Conservation (phyloP, 495 filamentous ascomycete species). For the Neurospora sp. region DNA sequence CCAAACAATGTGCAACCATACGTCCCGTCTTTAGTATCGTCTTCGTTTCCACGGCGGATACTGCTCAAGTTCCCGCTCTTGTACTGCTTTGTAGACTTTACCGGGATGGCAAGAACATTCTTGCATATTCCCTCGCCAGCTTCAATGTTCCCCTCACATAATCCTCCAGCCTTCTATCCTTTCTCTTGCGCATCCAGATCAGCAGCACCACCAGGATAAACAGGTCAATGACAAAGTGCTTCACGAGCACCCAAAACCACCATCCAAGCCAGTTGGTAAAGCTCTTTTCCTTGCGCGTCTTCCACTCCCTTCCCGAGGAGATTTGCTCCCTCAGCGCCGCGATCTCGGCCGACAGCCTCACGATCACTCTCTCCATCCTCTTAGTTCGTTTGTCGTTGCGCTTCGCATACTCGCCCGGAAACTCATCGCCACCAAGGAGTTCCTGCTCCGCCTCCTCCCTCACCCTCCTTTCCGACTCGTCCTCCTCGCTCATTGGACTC, state of each 20-base stretch:
- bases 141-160: conserved; percentile 57
- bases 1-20: background rate
- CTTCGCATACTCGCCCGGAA: conserved; percentile 24
- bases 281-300: conserved; percentile 41
- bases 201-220: conserved; percentile 59
- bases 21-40: background rate
- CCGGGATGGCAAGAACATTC: conserved; percentile 42
- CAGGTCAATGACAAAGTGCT: conserved; percentile 65
- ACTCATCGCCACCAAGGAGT: conserved; percentile 35
- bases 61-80: background rate
- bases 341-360: conserved; percentile 85
- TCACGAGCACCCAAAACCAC: conserved; percentile 56
- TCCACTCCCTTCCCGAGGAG: conserved; percentile 52
- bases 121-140: conserved; percentile 48
- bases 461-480: conserved; percentile 49
- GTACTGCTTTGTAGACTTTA: conserved; percentile 17
- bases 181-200: conserved; percentile 68
- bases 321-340: conserved; percentile 91
- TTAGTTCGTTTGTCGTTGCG: conserved; percentile 60
- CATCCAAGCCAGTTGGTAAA: conserved; percentile 63
- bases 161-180: conserved; percentile 67
- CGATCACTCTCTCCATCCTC: conserved; percentile 76
- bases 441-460: conserved; percentile 30
- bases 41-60: background rate
- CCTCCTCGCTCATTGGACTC: conserved; percentile 71